Evolutionary conservation across 768 basidiomycete species (phyloP), one percentile per base, ranked within the genome.

Genomic region (Rossbeevera mucosa): DNA sequence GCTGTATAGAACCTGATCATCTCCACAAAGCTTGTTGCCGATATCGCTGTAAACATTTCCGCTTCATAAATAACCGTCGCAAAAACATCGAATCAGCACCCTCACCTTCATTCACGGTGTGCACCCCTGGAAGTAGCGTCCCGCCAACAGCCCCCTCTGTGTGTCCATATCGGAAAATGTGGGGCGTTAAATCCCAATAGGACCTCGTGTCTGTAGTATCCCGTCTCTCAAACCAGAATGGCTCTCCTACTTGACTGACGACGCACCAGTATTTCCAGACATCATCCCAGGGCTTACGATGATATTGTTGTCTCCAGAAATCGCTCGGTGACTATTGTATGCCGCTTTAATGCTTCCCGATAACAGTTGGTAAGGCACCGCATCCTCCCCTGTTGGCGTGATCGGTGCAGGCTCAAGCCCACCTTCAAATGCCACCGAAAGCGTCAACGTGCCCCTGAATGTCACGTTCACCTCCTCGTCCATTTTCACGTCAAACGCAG

Each of bases 91-190:
- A n/a, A n/a, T 13, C 26, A 25, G 5, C 7, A 11, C 12, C 62
- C 79, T 61, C 60, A 84, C 85, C 75, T 75, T 89, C 88, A 52
- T 89, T 79, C 24, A 88, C 79, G 2, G 86, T 86, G 65, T 89
- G 88, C n/a, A 83, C 68, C 1, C 76, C 76, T 22, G 64, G 60
- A 46, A 67, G 68, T 21, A 72, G 57, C 1, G 59, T 49, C 24
- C 71, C 53, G 25, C 67, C 61, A 18, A 64, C 67, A 0, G 64
- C 62, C 25, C 59, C 60, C 36, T 69, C 68, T 7, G 67, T 73
- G 46, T 70, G 71, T 18, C 63, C 65, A 52, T 88, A 91, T 18
- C 88, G 80, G 77, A 86, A 88, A 55, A 91, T 88, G 58, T 87
- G 85, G 47, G 52, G 55, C 2, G 68, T 68, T 16, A 74, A 59